phyloP scores from a whole-genome alignment of 768 basidiomycete species.

The Suillus hirtellus region DNA sequence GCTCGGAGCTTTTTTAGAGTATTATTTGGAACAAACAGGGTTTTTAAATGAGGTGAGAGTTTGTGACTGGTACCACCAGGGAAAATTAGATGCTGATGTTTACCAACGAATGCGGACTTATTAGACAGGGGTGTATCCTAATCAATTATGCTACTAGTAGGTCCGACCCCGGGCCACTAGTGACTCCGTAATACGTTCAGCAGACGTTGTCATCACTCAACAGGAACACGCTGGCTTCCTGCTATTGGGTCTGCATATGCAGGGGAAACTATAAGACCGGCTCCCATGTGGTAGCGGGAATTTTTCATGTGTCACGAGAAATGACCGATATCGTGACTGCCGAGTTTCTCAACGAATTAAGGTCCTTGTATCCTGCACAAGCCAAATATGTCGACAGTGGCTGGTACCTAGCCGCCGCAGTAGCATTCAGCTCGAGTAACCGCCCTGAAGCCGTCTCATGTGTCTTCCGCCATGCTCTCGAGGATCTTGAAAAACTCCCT shows the following conservation, averaged over 20 bases:
- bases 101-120: background rate
- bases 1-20: background rate
- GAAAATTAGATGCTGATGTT: background rate
- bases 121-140: background rate
- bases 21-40: background rate
- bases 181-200: background rate
- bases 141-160: background rate
- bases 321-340: slow-evolving; percentile 39
- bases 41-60: background rate
- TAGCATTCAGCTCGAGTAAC: slow-evolving; percentile 60
- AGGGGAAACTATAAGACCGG: background rate
- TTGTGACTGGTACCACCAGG: background rate
- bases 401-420: slow-evolving; percentile 61
- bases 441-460: slow-evolving; percentile 55
- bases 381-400: slow-evolving; percentile 38
- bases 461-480: slow-evolving; percentile 51
- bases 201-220: background rate
- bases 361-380: slow-evolving; percentile 43
- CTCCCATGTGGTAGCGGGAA: background rate
- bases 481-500: slow-evolving; percentile 39
- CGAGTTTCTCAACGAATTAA: slow-evolving; percentile 44
- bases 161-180: background rate
- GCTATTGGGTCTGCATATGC: background rate
- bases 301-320: background rate
- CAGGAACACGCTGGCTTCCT: background rate